Conservation (phyloP, 768 basidiomycete species). For the Astraeus odoratus region DNA sequence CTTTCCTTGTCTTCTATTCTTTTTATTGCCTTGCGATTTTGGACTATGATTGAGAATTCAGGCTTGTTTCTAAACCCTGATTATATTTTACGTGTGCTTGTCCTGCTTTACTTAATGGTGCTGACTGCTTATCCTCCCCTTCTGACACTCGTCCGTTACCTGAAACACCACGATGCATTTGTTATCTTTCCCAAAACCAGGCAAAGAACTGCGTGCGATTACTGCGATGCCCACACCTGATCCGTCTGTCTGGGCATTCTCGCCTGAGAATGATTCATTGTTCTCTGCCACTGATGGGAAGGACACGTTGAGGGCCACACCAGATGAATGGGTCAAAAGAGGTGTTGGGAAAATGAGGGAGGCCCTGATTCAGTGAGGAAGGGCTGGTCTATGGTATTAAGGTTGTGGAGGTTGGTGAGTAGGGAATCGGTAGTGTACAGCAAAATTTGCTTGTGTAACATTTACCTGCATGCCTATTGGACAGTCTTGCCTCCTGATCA, state of each 20-base stretch:
- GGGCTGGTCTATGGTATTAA: too few species aligned
- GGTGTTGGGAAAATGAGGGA: slow-evolving; percentile 41
- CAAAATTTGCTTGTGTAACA: too few species aligned
- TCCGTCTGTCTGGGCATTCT: slow-evolving; percentile 54
- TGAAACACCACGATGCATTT: background rate
- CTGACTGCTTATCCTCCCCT: background rate
- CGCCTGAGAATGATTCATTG: slow-evolving; percentile 49
- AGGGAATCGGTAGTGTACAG: too few species aligned
- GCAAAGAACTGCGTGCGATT: slow-evolving; percentile 55
- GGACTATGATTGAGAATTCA: background rate
- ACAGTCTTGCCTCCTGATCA: too few species aligned
- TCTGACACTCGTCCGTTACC: background rate
- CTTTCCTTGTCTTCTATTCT: background rate
- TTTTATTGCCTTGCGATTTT: background rate
- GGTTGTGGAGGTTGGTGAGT: too few species aligned
- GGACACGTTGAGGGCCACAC: slow-evolving; percentile 32
- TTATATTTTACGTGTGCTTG: background rate
- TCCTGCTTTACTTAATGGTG: background rate
- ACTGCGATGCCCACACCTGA: slow-evolving; percentile 56
- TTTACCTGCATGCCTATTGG: too few species aligned
- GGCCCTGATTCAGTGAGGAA: slow-evolving; percentile 9
- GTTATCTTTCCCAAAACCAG: too few species aligned
- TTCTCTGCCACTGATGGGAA: slow-evolving; percentile 26
- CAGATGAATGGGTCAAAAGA: slow-evolving; percentile 50
- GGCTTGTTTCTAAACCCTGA: too few species aligned